Base-by-base conservation (phyloP, 1,284 basidiomycete genomes). In the Boletus coffeatus region DNA sequence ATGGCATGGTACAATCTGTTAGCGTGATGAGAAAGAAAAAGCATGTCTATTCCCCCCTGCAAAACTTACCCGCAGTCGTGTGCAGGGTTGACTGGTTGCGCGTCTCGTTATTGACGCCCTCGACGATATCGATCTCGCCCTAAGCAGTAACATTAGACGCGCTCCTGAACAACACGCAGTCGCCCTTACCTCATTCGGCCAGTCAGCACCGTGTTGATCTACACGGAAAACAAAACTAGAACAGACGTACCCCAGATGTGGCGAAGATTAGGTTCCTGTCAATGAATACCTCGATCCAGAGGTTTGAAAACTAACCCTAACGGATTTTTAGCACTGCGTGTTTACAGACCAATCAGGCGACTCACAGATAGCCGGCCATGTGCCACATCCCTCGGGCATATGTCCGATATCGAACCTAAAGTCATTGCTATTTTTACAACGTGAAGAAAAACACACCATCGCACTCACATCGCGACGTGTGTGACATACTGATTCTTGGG, bases 81-180 rank as follows among this genome's bases (percentile, higher is more conserved):
- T 92, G 90, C 11, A 93, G 74, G 13, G 86, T 88, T 2, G 81
- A 79, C 60, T 78, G 76, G 69, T 92, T 84, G 11, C 83, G 79
- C 0, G 73, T 71, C 67, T 79, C 72, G 67, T 82, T 80, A 67
- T 90, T 89, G 43, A 88, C 83, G 13, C 84, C 88, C 72, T 90
- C 89, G 14, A 90, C 61, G 57, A 90, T 86, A 72, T 90, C 88
- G 29, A 89, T 80, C 71, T 90, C 84, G 1, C 85, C 71, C 71
- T 75, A 39, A 34, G 21, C 4, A 13, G 14, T 11, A 41, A 32
- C 14, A 5, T 68, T 4, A 58, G 57, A 55, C 14, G 16, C 5
- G 18, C 8, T n/a, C 11, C 21, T 32, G 18, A 36, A 2, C 2
- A 9, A 11, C 21, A 43, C 34, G 11, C 39, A 43, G 9, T 16